A percentile compares a stretch with the other conserved stretches of the same genome.
Evolutionary conservation across 805 yeast genomes (phyloP).

Genomic region (Candida maris): DNA sequence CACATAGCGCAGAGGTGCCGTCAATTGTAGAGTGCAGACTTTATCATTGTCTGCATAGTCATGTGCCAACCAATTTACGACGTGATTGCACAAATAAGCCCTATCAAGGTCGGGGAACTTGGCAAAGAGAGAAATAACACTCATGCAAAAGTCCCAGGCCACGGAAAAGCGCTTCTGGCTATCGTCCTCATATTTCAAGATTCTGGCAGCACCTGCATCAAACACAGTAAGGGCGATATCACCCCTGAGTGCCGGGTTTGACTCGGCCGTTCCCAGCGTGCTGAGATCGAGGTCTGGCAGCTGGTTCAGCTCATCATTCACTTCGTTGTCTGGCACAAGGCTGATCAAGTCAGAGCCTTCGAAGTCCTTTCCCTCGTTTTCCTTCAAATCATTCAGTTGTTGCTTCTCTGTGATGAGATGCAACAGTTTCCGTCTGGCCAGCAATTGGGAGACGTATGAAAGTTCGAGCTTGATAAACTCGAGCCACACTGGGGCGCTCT

Average conservation of each 20-base stretch:
- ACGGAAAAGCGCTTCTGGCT: constrained; percentile 35
- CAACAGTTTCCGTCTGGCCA: constrained; percentile 78
- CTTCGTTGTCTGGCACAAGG: constrained; percentile 37
- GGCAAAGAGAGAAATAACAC: constrained; percentile 59
- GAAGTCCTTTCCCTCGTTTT: constrained; percentile 35
- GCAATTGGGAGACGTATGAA: constrained; percentile 75
- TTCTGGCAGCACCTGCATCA: constrained; percentile 57
- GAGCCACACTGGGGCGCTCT: constrained; percentile 69
- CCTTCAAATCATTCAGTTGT: constrained; percentile 46
- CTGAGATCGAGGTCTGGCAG: constrained; percentile 86
- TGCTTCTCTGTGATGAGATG: constrained; percentile 74
- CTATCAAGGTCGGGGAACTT: constrained; percentile 68
- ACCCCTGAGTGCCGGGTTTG: constrained; percentile 75
- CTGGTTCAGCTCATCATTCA: constrained; percentile 60
- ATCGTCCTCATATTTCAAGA: constrained; percentile 29
- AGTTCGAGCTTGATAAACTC: constrained; percentile 87
- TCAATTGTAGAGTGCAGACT: constrained; percentile 49
- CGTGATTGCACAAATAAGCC: constrained; percentile 60
- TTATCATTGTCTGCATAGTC: constrained; percentile 38
- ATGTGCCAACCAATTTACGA: constrained; percentile 49
- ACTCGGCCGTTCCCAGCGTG: constrained; percentile 80
- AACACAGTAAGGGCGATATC: constrained; percentile 68
- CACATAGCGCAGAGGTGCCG: constrained; percentile 61
- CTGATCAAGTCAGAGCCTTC: constrained; percentile 26
- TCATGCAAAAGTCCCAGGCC: constrained; percentile 35